Conservation (phyloP, 148 eudicot genomes). For the Salicornia ramosissima region DNA sequence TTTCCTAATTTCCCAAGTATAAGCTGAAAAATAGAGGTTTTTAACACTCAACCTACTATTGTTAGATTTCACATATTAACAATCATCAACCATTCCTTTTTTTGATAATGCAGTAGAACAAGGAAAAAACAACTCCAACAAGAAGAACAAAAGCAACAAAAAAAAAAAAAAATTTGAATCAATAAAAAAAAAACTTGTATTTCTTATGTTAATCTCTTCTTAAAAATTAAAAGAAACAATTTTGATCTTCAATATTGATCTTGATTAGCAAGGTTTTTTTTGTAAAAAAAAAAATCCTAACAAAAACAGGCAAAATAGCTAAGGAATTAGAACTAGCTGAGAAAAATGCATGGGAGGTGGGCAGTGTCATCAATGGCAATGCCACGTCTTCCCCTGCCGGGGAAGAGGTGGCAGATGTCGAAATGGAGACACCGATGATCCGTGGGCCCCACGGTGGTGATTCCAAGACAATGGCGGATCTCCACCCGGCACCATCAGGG, state of each 20-base stretch:
- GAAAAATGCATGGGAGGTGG: slow-evolving; percentile 33
- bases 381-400: slow-evolving; percentile 42
- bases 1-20: slow-evolving; percentile 23
- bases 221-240: background rate
- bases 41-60: slow-evolving; percentile 3
- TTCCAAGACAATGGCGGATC: slow-evolving; percentile 23
- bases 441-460: slow-evolving; percentile 2
- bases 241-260: background rate
- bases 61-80: slow-evolving; percentile 20
- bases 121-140: slow-evolving; percentile 2
- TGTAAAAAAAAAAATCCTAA: background rate
- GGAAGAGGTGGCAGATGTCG: slow-evolving; percentile 21
- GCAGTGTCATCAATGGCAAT: slow-evolving; percentile 21
- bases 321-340: slow-evolving; percentile 25
- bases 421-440: slow-evolving; percentile 30
- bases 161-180: background rate
- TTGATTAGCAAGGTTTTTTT: too few species aligned
- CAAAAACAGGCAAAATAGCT: slow-evolving; percentile 10
- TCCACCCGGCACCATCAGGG: slow-evolving; percentile 58
- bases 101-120: slow-evolving; percentile 7
- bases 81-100: slow-evolving; percentile 14
- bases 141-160: background rate
- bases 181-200: background rate
- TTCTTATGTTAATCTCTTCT: background rate
- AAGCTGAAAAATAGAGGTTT: slow-evolving; percentile 23